Conservation (phyloP, 2,329 filamentous ascomycete genomes). For the Cryphonectria radicalis region DNA sequence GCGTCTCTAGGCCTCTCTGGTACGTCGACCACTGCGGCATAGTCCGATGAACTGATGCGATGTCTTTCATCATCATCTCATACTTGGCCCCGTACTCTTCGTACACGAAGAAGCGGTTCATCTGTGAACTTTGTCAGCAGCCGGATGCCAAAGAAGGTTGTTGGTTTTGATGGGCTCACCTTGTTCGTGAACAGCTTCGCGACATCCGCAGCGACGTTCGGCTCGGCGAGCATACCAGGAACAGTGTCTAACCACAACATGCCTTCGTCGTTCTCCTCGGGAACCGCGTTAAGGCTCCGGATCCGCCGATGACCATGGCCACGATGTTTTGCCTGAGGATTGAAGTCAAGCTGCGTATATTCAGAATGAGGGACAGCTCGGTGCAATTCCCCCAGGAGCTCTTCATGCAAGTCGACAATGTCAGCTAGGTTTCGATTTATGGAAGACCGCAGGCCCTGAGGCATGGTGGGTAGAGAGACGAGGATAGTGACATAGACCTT, state of each 20-base stretch:
- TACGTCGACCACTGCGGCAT: conserved; percentile 78
- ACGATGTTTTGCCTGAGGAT: conserved; percentile 25
- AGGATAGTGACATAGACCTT: conserved; percentile 81
- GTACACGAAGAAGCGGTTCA: conserved; percentile 82
- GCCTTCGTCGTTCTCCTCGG: conserved; percentile 44
- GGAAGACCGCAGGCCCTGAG: conserved; percentile 67
- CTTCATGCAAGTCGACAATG: conserved; percentile 82
- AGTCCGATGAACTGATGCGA: conserved; percentile 69
- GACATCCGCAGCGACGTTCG: conserved; percentile 62
- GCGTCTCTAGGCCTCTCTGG: conserved; percentile 81
- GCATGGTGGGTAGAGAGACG: conserved; percentile 69
- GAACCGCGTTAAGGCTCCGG: conserved; percentile 52
- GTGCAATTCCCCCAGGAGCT: conserved; percentile 76
- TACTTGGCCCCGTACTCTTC: conserved; percentile 92
- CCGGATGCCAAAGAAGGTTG: background rate
- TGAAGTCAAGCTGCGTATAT: conserved; percentile 52
- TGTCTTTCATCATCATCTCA: conserved; percentile 79
- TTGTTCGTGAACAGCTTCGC: conserved; percentile 64
- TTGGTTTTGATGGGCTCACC: conserved; percentile 40
- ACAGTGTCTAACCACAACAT: conserved; percentile 49
- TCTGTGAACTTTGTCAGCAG: conserved; percentile 51
- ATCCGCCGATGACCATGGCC: conserved; percentile 48
- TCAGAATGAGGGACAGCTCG: conserved; percentile 71
- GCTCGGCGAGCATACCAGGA: conserved; percentile 60
- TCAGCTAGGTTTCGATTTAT: conserved; percentile 80